Percentiles rank a stretch among this genome's conserved stretches.
phyloP scores from a whole-genome alignment of 768 basidiomycete genomes.

The Leccinum subtestaceum region DNA sequence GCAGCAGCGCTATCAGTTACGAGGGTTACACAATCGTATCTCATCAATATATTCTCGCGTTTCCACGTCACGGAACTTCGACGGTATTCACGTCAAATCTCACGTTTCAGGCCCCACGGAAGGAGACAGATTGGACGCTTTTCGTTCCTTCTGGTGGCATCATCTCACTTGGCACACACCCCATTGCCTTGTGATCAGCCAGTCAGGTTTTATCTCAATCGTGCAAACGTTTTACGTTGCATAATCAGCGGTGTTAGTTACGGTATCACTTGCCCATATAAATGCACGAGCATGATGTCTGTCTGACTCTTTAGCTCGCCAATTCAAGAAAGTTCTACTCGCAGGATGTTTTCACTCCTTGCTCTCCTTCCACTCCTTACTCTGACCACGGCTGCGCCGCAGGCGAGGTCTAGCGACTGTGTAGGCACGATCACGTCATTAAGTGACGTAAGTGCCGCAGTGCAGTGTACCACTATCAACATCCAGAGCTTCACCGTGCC shows the following conservation, averaged over 20 bases:
- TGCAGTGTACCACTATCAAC: conserved; percentile 55
- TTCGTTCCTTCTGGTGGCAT: background rate
- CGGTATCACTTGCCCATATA: background rate
- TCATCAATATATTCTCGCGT: background rate
- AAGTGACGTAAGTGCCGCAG: conserved; percentile 48
- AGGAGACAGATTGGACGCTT: background rate
- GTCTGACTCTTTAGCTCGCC: background rate
- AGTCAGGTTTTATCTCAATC: background rate
- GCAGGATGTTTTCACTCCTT: conserved; percentile 11
- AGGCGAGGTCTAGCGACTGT: conserved; percentile 27
- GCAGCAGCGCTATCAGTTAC: background rate
- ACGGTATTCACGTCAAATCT: background rate
- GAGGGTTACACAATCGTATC: background rate
- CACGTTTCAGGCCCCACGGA: background rate
- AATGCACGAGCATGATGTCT: background rate
- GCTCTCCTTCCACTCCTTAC: conserved; percentile 18
- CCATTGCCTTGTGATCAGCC: background rate
- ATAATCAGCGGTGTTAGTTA: background rate
- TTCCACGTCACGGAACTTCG: background rate
- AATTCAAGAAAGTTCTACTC: background rate
- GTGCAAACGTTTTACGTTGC: background rate
- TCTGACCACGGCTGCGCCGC: conserved; percentile 15
- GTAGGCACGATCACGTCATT: conserved; percentile 56
- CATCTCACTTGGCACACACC: background rate
- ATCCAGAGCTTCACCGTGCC: conserved; percentile 58